These are phyloP conservation scores for Setaria viridis DNA, from an alignment of 202 grass and related monocot genomes.

Conservation along the genomic window DNA sequence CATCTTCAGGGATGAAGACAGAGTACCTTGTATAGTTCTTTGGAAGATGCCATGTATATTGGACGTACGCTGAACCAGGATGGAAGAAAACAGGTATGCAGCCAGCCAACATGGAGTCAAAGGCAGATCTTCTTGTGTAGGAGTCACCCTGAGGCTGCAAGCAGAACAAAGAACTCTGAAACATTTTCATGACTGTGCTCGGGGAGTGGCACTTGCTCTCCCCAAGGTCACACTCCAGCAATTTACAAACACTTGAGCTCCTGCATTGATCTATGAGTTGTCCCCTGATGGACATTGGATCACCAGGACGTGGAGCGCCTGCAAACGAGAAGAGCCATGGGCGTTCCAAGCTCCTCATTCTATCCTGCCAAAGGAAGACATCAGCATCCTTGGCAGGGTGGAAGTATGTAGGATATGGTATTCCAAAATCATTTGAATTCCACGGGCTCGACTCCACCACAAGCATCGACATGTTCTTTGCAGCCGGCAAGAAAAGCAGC, in stretches of 20 bases:
- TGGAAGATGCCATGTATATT: conserved; percentile 95
- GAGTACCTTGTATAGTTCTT: conserved; percentile 93
- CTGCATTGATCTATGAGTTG: conserved; percentile 93
- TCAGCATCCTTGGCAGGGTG: conserved; percentile 86
- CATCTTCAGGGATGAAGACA: conserved; percentile 89
- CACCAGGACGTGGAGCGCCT: conserved; percentile 87
- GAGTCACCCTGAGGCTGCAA: conserved; percentile 97
- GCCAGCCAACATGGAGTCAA: conserved; percentile 92
- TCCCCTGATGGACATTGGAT: conserved; percentile 85
- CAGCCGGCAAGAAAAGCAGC: conserved; percentile 83
- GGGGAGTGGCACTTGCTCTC: conserved; percentile 98
- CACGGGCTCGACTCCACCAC: conserved; percentile 95
- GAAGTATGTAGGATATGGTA: conserved; percentile 96
- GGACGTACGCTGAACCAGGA: conserved; percentile 90
- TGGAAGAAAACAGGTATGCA: conserved; percentile 99
- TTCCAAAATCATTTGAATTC: conserved; percentile 93
- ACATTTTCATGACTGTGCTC: conserved; percentile 94
- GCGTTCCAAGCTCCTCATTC: conserved; percentile 87
- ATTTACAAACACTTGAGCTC: conserved; percentile 73
- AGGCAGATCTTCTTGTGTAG: conserved; percentile 95
- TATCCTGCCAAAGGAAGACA: conserved; percentile 87
- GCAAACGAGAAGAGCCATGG: conserved; percentile 95
- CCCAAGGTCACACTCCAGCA: conserved; percentile 92
- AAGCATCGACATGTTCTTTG: conserved; percentile 97
- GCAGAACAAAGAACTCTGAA: conserved; percentile 93